Evolutionary conservation across 352 stramenopile species (phyloP), one percentile per base, ranked within the genome.

Genomic region (Albugo laibachii): DNA sequence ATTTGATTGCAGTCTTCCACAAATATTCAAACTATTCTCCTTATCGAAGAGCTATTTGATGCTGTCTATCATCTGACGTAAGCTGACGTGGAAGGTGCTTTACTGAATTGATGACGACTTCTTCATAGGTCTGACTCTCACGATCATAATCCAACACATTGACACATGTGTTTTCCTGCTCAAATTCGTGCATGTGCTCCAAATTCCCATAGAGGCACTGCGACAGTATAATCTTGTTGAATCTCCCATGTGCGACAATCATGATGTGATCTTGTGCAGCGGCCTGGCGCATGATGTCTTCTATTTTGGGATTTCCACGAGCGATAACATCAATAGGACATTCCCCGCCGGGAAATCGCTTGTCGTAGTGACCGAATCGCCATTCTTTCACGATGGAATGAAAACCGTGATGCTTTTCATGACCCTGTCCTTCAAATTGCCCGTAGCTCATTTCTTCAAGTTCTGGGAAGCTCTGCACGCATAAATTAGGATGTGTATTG

Each of bases 381-480:
- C 76, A 88, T 34, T 69, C 52, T 41, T 68, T 62, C 44, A 77
- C 69, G 52, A 85, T 81, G 19, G 56, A 59, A 42, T 74, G 56
- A 38, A 78, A 63, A 19, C 55, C 40, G 4, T n/a, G 36, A 27
- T 53, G 40, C 5, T 19, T 27, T 21, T 63, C 61, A 52, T 75
- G 69, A 36, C 61, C 55, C 41, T 81, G 65, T 41, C 71, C 73
- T 48, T 88, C 76, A 14, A 86, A 62, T 38, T 74, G 41, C 10
- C 76, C 76, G 47, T 86, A 88, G 58, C 75, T 86, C 76, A 88
- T 88, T 52, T 88, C 76, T 45, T 88, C 73, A 10, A 88, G 55
- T 27, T 85, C 73, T 14, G 55, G 16, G 49, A 83, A 77, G n/a
- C 63, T 34, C 54, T 80, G 52, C 45, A 80, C 54, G 49, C 69